Evolutionary conservation across 352 stramenopile species (phyloP).

Genomic region (Phytophthora kernoviae): DNA sequence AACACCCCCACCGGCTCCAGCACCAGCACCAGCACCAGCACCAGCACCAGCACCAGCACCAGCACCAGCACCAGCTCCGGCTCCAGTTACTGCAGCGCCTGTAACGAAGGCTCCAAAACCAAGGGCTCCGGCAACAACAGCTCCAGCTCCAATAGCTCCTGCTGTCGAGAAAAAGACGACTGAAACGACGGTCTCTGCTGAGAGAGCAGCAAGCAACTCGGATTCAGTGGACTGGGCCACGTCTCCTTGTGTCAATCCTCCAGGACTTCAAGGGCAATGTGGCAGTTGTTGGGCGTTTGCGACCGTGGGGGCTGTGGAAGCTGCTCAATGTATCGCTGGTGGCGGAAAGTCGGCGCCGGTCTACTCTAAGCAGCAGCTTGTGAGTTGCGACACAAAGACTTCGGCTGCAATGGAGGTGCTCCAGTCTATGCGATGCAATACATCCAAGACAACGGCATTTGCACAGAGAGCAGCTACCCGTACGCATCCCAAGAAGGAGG

Average conservation of each 20-base stretch:
- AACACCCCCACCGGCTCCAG: neutral
- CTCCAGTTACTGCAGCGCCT: neutral
- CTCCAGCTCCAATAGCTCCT: conserved; percentile 18
- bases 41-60: neutral
- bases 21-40: neutral
- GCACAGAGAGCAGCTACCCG: conserved; percentile 72
- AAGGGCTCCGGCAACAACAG: conserved; percentile 16
- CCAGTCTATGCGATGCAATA: conserved; percentile 93
- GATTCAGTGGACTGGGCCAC: conserved; percentile 50
- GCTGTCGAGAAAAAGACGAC: conserved; percentile 21
- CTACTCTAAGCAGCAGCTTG: conserved; percentile 93
- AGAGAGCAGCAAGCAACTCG: conserved; percentile 15
- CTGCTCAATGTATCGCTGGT: conserved; percentile 81
- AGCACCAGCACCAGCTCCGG: conserved; percentile 3
- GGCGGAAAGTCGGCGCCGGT: conserved; percentile 65
- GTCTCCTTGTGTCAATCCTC: conserved; percentile 42
- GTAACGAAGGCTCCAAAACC: conserved; percentile 1
- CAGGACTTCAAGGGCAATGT: conserved; percentile 97
- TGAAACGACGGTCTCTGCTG: neutral
- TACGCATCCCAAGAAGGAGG: conserved; percentile 68
- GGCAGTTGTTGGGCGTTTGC: conserved; percentile 98
- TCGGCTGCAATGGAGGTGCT: conserved; percentile 91
- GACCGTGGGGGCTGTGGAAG: conserved; percentile 90
- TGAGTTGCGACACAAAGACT: conserved; percentile 90
- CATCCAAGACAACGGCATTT: conserved; percentile 85